phyloP scores from a whole-genome alignment of 192 early-diverging fungal genomes.

The Coemansia sp. region DNA sequence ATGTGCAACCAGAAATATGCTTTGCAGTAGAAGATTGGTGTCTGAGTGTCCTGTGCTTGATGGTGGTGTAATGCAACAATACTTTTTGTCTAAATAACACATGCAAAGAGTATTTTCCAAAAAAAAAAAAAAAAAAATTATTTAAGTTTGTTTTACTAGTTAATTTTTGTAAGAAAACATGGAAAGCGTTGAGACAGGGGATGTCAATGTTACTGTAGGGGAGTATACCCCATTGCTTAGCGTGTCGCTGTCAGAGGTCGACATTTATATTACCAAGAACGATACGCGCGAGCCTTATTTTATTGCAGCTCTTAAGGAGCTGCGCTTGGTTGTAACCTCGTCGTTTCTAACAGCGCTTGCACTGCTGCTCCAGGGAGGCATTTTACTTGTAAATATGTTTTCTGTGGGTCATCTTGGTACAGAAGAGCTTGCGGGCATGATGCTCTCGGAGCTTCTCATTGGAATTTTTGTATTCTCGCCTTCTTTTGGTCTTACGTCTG shows the following conservation, averaged over 20 bases:
- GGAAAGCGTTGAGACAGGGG: not conserved
- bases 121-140: too few relatives aligned
- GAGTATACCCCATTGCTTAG: slow-evolving; percentile 27
- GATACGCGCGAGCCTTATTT: slow-evolving; percentile 34
- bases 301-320: slow-evolving; percentile 21
- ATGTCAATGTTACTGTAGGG: not conserved
- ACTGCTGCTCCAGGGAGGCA: slow-evolving; percentile 59
- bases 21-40: not conserved
- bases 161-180: not conserved
- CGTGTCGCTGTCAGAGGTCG: slow-evolving; percentile 30
- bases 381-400: slow-evolving; percentile 64
- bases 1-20: not conserved
- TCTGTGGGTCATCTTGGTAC: slow-evolving; percentile 60
- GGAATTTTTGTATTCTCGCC: slow-evolving; percentile 40
- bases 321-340: slow-evolving; percentile 33
- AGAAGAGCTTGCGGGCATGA: slow-evolving; percentile 62
- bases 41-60: not conserved
- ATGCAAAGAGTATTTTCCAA: not conserved
- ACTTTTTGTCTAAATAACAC: not conserved
- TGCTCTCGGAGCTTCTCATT: slow-evolving; percentile 61
- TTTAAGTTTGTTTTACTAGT: not conserved
- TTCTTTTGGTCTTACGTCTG: slow-evolving; percentile 62
- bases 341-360: slow-evolving; percentile 29
- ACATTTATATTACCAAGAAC: slow-evolving; percentile 32
- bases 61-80: not conserved